Base-by-base conservation (phyloP, 768 basidiomycete species). In the Pisolithus tinctorius region DNA sequence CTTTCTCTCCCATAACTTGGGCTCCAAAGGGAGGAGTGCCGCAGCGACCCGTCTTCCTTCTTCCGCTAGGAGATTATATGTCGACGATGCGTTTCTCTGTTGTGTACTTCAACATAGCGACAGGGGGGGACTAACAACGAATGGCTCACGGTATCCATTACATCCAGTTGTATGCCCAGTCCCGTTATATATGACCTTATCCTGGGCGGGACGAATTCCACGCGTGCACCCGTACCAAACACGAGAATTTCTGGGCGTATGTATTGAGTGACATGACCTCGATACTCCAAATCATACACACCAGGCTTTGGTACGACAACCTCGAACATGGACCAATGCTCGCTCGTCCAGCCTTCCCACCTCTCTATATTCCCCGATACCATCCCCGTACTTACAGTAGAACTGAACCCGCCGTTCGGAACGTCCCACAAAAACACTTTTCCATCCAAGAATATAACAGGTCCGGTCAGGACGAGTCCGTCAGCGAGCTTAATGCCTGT, bases 31-130 rank as follows among this genome's bases (percentile, higher is more conserved):
- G 17, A 94, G 73, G n/a, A 96, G 68, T 2, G 93, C 94, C 13
- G 90, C 93, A 38, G 93, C 90, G 11, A 97, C 91, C 25, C 87
- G 83, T 48, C 95, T 76, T 6, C 95, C 95, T 69, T 99, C 95
- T 66, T 99, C 95, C 0, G 86, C 70, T 43, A 99, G 76, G 23
- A 99, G 66, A 66, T 99, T 97, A 68, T 93, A 99, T 0, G 95
- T 97, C 27, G 94, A 86, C 60, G 91, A 93, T 16, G 94, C 95
- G 63, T 94, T 96, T 61, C 90, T 74, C 93, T 88, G 43, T 14
- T 45, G 48, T 31, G 30, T 29, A 29, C 23, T 17, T 30, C 16
- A 37, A 17, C 16, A 17, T 25, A 2, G 25, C 29, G 29, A 47
- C 31, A 49, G 27, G 53, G 45, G 23, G 36, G 45, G 25, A 26